A percentile compares a stretch with the other conserved stretches of the same genome.
phyloP scores from a whole-genome alignment of 768 basidiomycete genomes.

The Tephrocybe sp. region DNA sequence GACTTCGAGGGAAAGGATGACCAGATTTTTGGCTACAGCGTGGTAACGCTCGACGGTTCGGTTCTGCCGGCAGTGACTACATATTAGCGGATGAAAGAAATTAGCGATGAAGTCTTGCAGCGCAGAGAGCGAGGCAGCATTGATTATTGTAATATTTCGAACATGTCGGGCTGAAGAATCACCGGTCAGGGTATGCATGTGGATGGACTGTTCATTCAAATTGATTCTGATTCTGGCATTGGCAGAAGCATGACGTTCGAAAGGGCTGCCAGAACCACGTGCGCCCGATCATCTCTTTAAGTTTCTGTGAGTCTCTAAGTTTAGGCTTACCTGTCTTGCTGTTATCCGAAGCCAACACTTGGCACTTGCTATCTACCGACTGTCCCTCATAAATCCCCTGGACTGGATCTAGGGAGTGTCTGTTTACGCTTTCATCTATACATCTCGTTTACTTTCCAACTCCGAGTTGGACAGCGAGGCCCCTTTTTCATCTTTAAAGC shows the following conservation, averaged over 20 bases:
- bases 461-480: not conserved
- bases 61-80: not conserved
- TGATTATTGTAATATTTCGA: too few species aligned
- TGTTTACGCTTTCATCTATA: not conserved
- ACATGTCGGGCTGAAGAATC: too few species aligned
- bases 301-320: not conserved
- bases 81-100: not conserved
- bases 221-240: too few species aligned
- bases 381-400: slow-evolving; percentile 3
- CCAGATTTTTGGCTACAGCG: slow-evolving; percentile 18
- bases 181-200: too few species aligned
- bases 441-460: not conserved
- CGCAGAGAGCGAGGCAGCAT: not conserved
- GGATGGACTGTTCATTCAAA: too few species aligned
- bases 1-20: slow-evolving; percentile 23
- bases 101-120: not conserved
- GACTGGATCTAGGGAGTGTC: slow-evolving; percentile 5
- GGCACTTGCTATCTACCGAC: not conserved
- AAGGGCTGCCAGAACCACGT: too few species aligned
- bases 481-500: slow-evolving; percentile 1
- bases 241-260: too few species aligned
- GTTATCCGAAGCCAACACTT: too few species aligned
- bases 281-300: too few species aligned
- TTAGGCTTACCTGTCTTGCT: not conserved
- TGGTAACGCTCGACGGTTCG: slow-evolving; percentile 10